Percentiles rank a stretch among this genome's conserved stretches.
Conservation (phyloP, 805 yeast genomes). For the Cyberlindnera amylophila region DNA sequence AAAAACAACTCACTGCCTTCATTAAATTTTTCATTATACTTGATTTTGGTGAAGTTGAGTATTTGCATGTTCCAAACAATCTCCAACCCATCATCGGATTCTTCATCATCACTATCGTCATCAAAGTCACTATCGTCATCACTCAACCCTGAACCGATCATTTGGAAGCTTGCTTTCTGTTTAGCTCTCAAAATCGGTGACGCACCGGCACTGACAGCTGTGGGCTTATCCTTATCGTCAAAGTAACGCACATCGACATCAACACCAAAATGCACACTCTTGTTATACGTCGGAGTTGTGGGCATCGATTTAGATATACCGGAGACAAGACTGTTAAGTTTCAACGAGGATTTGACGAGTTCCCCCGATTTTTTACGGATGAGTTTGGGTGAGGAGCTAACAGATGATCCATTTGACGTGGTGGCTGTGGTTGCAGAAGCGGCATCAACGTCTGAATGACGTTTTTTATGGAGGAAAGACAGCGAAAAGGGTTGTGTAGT, state of each 20-base stretch:
- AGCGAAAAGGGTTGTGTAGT: conserved; percentile 18
- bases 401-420: conserved; percentile 3
- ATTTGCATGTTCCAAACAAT: conserved; percentile 42
- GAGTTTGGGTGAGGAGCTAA: conserved; percentile 31
- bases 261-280: conserved; percentile 79
- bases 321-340: conserved; percentile 36
- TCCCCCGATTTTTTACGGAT: conserved; percentile 90
- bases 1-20: conserved; percentile 45
- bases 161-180: conserved; percentile 17
- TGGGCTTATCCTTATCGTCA: conserved; percentile 68
- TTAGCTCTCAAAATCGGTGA: conserved; percentile 45
- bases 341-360: conserved; percentile 69
- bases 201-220: conserved; percentile 64
- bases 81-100: too few species aligned
- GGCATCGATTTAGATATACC: conserved; percentile 43
- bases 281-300: conserved; percentile 50
- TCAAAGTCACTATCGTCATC: conserved; percentile 26
- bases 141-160: conserved; percentile 21
- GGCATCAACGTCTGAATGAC: conserved; percentile 15
- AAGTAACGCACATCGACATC: conserved; percentile 70
- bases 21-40: conserved; percentile 43
- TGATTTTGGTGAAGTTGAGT: conserved; percentile 40
- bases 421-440: conserved; percentile 4
- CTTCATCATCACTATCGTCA: conserved; percentile 25
- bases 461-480: conserved; percentile 22